A percentile compares a stretch with the other conserved stretches of the same genome.
phyloP scores from a whole-genome alignment of 2,329 filamentous ascomycete species.

The Alternaria tenuissima region DNA sequence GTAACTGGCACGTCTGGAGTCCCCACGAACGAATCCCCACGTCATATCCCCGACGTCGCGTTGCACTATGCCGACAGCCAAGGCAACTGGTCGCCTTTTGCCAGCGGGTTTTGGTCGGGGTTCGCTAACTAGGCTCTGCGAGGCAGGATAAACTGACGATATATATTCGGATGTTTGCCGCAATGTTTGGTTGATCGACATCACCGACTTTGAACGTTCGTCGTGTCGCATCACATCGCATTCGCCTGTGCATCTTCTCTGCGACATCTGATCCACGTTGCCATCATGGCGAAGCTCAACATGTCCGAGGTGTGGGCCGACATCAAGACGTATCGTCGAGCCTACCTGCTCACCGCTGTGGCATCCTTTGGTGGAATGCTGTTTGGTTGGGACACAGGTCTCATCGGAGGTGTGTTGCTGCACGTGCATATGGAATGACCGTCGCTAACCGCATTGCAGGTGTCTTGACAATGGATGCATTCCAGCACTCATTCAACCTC shows the following conservation, averaged over 20 bases:
- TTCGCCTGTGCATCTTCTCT: not conserved
- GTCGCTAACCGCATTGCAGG: conserved; percentile 27
- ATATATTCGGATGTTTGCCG: conserved; percentile 8
- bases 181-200: not conserved
- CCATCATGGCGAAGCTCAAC: conserved; percentile 44
- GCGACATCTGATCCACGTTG: not conserved
- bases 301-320: conserved; percentile 49
- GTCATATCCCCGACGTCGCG: conserved; percentile 13
- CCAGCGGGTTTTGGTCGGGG: conserved; percentile 13
- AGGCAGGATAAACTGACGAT: conserved; percentile 1
- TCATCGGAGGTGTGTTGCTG: conserved; percentile 37
- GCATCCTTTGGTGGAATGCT: conserved; percentile 53
- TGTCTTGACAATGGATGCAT: conserved; percentile 55
- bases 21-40: conserved; percentile 27
- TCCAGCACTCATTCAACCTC: conserved; percentile 54
- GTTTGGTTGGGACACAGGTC: conserved; percentile 50
- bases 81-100: conserved; percentile 1
- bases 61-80: conserved; percentile 15
- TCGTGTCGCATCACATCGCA: conserved; percentile 1
- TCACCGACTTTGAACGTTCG: not conserved
- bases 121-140: not conserved
- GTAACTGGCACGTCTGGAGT: conserved; percentile 16
- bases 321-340: conserved; percentile 51
- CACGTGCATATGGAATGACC: not conserved
- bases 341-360: conserved; percentile 54